Evolutionary conservation across 2,329 filamentous ascomycete species (phyloP).

Genomic region (Phyllachora maydis): DNA sequence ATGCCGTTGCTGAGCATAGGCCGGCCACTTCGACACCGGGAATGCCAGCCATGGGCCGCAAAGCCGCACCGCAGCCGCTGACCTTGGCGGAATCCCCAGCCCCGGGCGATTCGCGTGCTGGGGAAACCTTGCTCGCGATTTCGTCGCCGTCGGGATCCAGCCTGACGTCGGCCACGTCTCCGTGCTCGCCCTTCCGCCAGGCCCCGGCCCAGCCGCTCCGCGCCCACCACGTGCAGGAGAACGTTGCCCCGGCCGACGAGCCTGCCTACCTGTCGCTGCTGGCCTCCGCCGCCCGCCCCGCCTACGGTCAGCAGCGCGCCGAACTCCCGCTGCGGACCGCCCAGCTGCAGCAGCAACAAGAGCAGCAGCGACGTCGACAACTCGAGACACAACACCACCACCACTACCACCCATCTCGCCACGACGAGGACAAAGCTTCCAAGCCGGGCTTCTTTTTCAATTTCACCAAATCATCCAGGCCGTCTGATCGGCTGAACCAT

Average conservation of each 20-base stretch:
- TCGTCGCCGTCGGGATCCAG: constrained; percentile 15
- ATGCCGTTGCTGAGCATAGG: too few relatives aligned
- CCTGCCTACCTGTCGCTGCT: too few relatives aligned
- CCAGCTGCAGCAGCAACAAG: constrained; percentile 8
- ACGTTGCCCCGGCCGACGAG: too few relatives aligned
- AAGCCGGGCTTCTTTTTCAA: constrained; percentile 28
- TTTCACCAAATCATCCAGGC: constrained; percentile 24
- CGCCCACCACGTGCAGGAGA: constrained; percentile 9
- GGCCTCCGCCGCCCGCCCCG: background rate
- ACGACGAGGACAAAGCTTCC: constrained; percentile 19
- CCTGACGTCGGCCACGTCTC: constrained; percentile 22
- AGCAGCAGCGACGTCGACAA: constrained; percentile 7
- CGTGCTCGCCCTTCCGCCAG: constrained; percentile 21
- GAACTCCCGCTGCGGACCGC: constrained; percentile 2
- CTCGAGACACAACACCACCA: constrained; percentile 5
- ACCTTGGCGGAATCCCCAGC: constrained; percentile 21
- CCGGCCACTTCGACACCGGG: too few relatives aligned
- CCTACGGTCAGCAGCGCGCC: background rate
- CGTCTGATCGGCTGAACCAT: constrained; percentile 14
- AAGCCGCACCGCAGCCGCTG: constrained; percentile 36
- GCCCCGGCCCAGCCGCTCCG: too few relatives aligned
- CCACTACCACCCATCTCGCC: constrained; percentile 10
- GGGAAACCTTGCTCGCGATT: constrained; percentile 13
- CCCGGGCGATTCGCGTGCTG: constrained; percentile 12
- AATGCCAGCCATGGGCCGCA: constrained; percentile 27